Conservation (phyloP, 2,329 filamentous ascomycete genomes). For the Knufia fluminis region DNA sequence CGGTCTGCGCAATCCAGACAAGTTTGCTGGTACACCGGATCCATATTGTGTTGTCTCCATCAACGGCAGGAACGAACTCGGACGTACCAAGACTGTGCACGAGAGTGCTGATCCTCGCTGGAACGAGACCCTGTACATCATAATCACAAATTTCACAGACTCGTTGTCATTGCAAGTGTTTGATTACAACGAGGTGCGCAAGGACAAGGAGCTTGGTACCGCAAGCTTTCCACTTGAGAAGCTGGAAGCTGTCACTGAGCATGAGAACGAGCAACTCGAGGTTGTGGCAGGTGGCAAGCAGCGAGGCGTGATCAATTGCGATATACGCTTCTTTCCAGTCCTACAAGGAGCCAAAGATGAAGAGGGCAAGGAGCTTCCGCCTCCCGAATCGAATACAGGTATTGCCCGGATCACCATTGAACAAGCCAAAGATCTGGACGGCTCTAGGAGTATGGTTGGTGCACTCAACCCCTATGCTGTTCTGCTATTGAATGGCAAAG, state of each 20-base stretch:
- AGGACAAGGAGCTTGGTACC: conserved; percentile 87
- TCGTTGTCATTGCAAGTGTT: conserved; percentile 74
- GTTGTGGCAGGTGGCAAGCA: conserved; percentile 75
- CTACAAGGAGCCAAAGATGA: conserved; percentile 61
- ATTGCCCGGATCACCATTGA: conserved; percentile 89
- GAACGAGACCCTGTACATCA: conserved; percentile 95
- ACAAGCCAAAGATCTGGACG: conserved; percentile 92
- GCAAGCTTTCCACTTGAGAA: conserved; percentile 79
- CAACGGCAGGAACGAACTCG: conserved; percentile 72
- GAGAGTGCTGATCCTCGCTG: conserved; percentile 82
- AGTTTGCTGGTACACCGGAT: conserved; percentile 83
- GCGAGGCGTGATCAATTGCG: conserved; percentile 68
- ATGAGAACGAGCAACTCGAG: conserved; percentile 78
- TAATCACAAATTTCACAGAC: conserved; percentile 85
- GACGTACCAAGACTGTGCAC: conserved; percentile 76
- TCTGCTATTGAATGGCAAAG: conserved; percentile 82
- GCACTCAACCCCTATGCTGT: conserved; percentile 83
- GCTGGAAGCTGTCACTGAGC: conserved; percentile 64
- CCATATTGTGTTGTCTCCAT: conserved; percentile 80
- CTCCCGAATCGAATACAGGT: conserved; percentile 84
- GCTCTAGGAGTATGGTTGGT: conserved; percentile 82
- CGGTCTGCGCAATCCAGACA: conserved; percentile 89
- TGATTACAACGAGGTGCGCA: conserved; percentile 92
- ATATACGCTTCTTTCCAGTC: conserved; percentile 93
- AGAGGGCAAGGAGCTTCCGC: conserved; percentile 68